Percentiles rank a stretch among this genome's conserved stretches.
These are phyloP conservation scores for Colletotrichum spinosum DNA, from an alignment of 2,329 filamentous ascomycete species.

Conservation along the genomic window DNA sequence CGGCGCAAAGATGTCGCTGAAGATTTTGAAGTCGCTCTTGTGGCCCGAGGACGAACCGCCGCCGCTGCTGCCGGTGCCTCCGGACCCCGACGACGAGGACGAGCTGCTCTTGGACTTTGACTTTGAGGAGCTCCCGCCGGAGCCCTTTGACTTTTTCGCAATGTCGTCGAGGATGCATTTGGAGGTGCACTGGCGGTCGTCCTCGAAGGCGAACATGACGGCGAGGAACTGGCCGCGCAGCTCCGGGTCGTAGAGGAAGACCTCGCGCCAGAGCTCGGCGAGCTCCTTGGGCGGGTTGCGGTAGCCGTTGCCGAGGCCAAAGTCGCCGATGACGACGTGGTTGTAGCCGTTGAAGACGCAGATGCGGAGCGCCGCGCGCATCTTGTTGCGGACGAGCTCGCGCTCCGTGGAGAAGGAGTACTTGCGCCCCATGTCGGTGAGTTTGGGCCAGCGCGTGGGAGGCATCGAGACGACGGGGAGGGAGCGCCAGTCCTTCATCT, in stretches of 20 bases:
- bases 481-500: slow-evolving; percentile 63
- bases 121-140: slow-evolving; percentile 43
- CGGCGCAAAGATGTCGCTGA: slow-evolving; percentile 62
- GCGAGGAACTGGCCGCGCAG: slow-evolving; percentile 71
- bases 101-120: slow-evolving; percentile 49
- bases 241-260: slow-evolving; percentile 72
- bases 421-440: slow-evolving; percentile 73
- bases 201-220: slow-evolving; percentile 74
- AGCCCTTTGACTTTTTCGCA: slow-evolving; percentile 58
- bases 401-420: slow-evolving; percentile 80
- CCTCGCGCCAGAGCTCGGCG: slow-evolving; percentile 74
- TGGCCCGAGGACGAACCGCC: slow-evolving; percentile 35
- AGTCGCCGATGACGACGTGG: slow-evolving; percentile 72
- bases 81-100: slow-evolving; percentile 44
- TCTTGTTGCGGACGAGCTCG: slow-evolving; percentile 78
- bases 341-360: slow-evolving; percentile 70
- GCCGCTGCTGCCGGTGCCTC: slow-evolving; percentile 37
- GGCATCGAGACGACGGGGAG: slow-evolving; percentile 81
- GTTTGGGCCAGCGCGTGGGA: slow-evolving; percentile 78
- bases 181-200: slow-evolving; percentile 64
- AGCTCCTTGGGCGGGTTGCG: slow-evolving; percentile 74
- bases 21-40: slow-evolving; percentile 63
- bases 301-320: slow-evolving; percentile 72
- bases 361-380: slow-evolving; percentile 77
- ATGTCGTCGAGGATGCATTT: slow-evolving; percentile 66